These are phyloP conservation scores for Cladosporium sp. DNA, from an alignment of 2,329 filamentous ascomycete genomes.

Conservation along the genomic window DNA sequence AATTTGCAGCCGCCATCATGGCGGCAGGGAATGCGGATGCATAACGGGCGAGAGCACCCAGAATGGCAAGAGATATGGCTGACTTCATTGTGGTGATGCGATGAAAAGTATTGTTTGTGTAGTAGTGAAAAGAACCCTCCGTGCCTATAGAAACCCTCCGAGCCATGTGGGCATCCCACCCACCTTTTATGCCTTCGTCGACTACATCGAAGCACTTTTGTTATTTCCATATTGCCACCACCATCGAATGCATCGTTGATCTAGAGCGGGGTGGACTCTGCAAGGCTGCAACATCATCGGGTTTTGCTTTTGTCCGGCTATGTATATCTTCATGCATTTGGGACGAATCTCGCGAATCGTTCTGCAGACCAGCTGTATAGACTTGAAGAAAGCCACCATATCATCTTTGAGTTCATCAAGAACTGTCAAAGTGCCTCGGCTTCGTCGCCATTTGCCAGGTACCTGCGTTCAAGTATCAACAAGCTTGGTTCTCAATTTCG, in stretches of 20 bases:
- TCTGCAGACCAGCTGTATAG: neutral
- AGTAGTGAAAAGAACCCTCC: neutral
- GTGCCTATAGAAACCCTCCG: neutral
- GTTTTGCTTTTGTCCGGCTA: neutral
- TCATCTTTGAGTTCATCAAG: neutral
- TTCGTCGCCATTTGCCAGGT: neutral
- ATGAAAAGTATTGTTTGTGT: neutral
- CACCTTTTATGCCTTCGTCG: neutral
- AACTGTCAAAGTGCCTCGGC: neutral
- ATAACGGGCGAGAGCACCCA: constrained; percentile 9
- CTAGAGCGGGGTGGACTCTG: neutral
- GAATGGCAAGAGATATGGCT: neutral
- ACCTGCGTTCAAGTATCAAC: neutral
- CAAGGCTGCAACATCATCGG: neutral
- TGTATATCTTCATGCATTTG: neutral
- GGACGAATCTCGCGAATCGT: neutral
- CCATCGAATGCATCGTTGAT: neutral
- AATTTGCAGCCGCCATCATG: constrained; percentile 15
- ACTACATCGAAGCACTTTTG: neutral
- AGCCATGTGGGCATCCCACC: neutral
- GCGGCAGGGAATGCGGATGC: constrained; percentile 22
- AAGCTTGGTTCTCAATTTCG: neutral
- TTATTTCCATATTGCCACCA: neutral
- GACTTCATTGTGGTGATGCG: neutral
- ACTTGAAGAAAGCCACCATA: neutral